These are phyloP conservation scores for Suillus subaureus DNA, from an alignment of 768 basidiomycete genomes.

Conservation along the genomic window DNA sequence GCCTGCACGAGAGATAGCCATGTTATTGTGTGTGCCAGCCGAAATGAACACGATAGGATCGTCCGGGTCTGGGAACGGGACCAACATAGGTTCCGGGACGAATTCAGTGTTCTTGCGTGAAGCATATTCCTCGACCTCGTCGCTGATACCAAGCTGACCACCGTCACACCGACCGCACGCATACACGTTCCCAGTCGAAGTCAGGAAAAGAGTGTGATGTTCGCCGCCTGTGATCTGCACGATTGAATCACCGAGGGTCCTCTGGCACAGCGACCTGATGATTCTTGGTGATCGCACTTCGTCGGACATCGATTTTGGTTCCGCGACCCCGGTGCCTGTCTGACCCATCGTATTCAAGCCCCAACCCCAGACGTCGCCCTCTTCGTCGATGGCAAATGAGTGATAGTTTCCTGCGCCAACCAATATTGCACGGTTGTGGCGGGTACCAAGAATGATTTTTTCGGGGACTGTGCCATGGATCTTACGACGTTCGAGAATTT, in stretches of 20 bases:
- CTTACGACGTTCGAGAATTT: constrained; percentile 85
- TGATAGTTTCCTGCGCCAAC: constrained; percentile 85
- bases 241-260: constrained; percentile 59
- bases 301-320: constrained; percentile 46
- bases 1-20: constrained; percentile 67
- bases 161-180: constrained; percentile 85
- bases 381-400: constrained; percentile 87
- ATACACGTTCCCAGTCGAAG: constrained; percentile 80
- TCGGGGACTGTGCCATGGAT: constrained; percentile 90
- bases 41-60: constrained; percentile 70
- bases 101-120: constrained; percentile 58
- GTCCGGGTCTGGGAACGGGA: constrained; percentile 62
- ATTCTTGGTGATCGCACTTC: constrained; percentile 65
- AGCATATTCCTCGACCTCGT: constrained; percentile 69
- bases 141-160: constrained; percentile 75
- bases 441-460: constrained; percentile 73
- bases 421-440: constrained; percentile 62
- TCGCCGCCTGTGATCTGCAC: constrained; percentile 81
- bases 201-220: constrained; percentile 90
- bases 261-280: constrained; percentile 64
- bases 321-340: constrained; percentile 59
- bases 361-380: constrained; percentile 90
- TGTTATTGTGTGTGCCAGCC: constrained; percentile 71
- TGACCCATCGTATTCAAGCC: constrained; percentile 93
- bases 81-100: constrained; percentile 63